Conservation (phyloP, 768 basidiomycete genomes). For the Leccinum disarticulatum region DNA sequence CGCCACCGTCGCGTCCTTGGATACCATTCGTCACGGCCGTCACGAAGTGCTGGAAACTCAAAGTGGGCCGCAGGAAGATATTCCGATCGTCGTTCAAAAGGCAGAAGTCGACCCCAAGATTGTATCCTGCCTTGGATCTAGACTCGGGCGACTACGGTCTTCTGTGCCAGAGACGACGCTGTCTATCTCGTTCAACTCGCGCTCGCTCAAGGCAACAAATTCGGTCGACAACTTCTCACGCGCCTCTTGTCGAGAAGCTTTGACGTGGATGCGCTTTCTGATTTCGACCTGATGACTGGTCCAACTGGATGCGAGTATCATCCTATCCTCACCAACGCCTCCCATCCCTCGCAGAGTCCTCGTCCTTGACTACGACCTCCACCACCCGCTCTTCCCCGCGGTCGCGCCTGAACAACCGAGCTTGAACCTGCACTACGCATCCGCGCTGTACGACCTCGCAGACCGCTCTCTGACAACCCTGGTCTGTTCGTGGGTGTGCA, state of each 20-base stretch:
- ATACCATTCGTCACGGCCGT: constrained; percentile 17
- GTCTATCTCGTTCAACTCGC: constrained; percentile 12
- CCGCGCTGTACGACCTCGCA: constrained; percentile 42
- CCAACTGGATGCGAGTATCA: constrained; percentile 11
- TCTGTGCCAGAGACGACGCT: constrained; percentile 8
- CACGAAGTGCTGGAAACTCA: neutral
- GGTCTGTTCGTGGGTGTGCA: constrained; percentile 50
- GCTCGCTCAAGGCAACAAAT: neutral
- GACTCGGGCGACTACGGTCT: constrained; percentile 13
- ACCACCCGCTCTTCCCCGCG: constrained; percentile 41
- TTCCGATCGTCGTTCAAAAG: constrained; percentile 4
- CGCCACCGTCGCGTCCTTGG: constrained; percentile 36
- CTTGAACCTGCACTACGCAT: constrained; percentile 42
- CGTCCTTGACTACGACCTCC: constrained; percentile 53
- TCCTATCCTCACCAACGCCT: constrained; percentile 13
- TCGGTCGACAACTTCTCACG: constrained; percentile 8
- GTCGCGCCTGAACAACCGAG: neutral
- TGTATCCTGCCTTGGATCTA: constrained; percentile 23
- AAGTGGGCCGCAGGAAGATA: neutral
- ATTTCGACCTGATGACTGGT: constrained; percentile 12
- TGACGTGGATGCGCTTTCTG: neutral
- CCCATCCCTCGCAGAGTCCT: constrained; percentile 42
- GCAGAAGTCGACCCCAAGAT: constrained; percentile 12
- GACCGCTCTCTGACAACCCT: constrained; percentile 33
- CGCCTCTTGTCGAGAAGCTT: constrained; percentile 18